These are phyloP conservation scores for Mortierella sp. DNA, from an alignment of 371 early-diverging fungal genomes.

Conservation along the genomic window DNA sequence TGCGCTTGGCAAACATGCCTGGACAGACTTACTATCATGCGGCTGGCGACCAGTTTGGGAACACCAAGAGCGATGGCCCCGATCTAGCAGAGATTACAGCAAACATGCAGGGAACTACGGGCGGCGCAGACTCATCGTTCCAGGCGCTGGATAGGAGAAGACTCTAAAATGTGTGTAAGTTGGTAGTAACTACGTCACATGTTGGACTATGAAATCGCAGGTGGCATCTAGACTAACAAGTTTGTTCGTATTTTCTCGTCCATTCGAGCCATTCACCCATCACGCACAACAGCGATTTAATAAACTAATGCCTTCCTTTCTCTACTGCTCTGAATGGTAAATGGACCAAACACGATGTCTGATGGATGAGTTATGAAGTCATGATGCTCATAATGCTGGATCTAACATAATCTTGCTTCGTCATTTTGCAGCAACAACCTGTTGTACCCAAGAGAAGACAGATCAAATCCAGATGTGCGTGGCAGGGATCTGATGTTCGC, in stretches of 20 bases:
- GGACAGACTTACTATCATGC: slow-evolving; percentile 26
- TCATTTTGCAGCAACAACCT: slow-evolving; percentile 94
- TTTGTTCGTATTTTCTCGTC: not conserved
- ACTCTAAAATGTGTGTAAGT: too few relatives aligned
- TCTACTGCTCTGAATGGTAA: slow-evolving; percentile 84
- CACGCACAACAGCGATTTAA: not conserved
- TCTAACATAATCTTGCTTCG: too few relatives aligned
- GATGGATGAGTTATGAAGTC: too few relatives aligned
- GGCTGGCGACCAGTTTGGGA: slow-evolving; percentile 38
- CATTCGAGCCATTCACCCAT: too few relatives aligned
- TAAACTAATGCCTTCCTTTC: slow-evolving; percentile 72
- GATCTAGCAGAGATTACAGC: slow-evolving; percentile 11
- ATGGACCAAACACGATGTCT: too few relatives aligned
- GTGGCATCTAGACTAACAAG: not conserved
- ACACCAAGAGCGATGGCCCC: slow-evolving; percentile 36
- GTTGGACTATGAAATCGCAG: not conserved
- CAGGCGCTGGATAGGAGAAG: too few relatives aligned
- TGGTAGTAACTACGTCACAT: too few relatives aligned
- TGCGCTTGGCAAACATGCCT: slow-evolving; percentile 44
- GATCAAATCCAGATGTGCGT: slow-evolving; percentile 45
- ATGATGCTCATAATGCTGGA: not conserved
- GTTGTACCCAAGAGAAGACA: slow-evolving; percentile 96
- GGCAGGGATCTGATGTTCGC: slow-evolving; percentile 80
- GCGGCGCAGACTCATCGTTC: slow-evolving; percentile 34
- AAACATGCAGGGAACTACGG: slow-evolving; percentile 23